phyloP scores from a whole-genome alignment of 495 filamentous ascomycete genomes.

The Aspergillus funiculosus region DNA sequence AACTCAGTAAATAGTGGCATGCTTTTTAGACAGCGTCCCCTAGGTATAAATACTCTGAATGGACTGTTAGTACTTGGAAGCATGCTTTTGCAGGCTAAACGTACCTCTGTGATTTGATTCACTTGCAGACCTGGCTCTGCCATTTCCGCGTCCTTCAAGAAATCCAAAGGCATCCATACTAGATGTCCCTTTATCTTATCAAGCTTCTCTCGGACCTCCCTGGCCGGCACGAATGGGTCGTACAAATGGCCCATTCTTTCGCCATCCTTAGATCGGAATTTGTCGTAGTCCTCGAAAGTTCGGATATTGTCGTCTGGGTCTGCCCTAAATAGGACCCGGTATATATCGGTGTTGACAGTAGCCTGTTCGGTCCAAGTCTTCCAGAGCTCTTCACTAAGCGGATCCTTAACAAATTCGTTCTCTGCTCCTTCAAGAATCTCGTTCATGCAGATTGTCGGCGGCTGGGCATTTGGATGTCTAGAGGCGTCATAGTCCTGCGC shows the following conservation, averaged over 20 bases:
- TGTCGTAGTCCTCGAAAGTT: constrained; percentile 84
- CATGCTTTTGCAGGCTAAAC: constrained; percentile 2
- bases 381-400: constrained; percentile 76
- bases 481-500: constrained; percentile 66
- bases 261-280: constrained; percentile 59
- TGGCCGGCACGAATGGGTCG: constrained; percentile 61
- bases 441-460: constrained; percentile 70
- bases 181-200: constrained; percentile 80
- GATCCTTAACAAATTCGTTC: constrained; percentile 76
- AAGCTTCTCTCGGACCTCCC: constrained; percentile 67
- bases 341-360: constrained; percentile 74
- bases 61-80: neutral
- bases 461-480: constrained; percentile 72
- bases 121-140: constrained; percentile 78
- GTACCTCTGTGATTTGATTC: constrained; percentile 63
- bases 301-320: constrained; percentile 88
- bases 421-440: constrained; percentile 55
- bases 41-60: constrained; percentile 1
- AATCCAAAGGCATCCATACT: constrained; percentile 92
- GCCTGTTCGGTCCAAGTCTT: constrained; percentile 73
- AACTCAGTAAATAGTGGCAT: no score
- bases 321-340: constrained; percentile 81
- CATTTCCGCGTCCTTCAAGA: constrained; percentile 79
- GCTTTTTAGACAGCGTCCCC: no score
- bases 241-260: constrained; percentile 81